These are phyloP conservation scores for Mallotus repandus DNA, from an alignment of 441 rosid genomes.

Conservation along the genomic window DNA sequence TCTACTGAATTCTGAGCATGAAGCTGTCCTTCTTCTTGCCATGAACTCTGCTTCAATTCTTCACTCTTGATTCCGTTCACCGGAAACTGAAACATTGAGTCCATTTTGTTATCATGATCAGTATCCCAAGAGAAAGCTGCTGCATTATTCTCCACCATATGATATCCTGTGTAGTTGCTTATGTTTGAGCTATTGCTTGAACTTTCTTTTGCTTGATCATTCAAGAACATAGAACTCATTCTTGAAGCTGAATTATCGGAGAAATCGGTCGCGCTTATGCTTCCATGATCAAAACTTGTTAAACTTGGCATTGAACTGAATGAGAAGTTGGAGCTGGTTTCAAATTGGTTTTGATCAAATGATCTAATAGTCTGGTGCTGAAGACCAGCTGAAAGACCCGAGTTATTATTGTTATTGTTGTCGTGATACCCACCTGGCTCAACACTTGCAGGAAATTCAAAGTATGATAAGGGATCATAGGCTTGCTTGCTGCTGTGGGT, in stretches of 20 bases:
- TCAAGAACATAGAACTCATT: slow-evolving; percentile 36
- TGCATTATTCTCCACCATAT: slow-evolving; percentile 28
- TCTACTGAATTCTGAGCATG: slow-evolving; percentile 35
- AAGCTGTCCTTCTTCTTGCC: slow-evolving; percentile 26
- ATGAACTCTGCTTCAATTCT: slow-evolving; percentile 35
- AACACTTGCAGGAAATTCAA: slow-evolving; percentile 30
- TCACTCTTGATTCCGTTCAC: slow-evolving; percentile 37
- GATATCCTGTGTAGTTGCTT: slow-evolving; percentile 40
- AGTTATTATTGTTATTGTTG: slow-evolving; percentile 24
- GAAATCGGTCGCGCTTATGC: too few relatives aligned
- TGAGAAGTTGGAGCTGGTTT: too few relatives aligned
- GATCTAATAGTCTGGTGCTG: slow-evolving; percentile 8
- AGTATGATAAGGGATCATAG: slow-evolving; percentile 37
- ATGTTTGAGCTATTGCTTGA: slow-evolving; percentile 56
- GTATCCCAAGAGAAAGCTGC: slow-evolving; percentile 41
- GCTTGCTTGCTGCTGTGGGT: slow-evolving; percentile 23
- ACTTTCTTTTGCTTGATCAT: slow-evolving; percentile 38
- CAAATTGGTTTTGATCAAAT: not conserved
- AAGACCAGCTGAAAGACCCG: not conserved
- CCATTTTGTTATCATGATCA: slow-evolving; percentile 21
- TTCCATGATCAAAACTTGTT: too few relatives aligned
- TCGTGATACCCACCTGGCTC: slow-evolving; percentile 25
- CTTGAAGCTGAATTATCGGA: slow-evolving; percentile 48
- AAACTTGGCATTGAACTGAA: too few relatives aligned
- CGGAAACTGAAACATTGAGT: slow-evolving; percentile 36